These are phyloP conservation scores for Neopestalotiopsis clavispora DNA, from an alignment of 2,329 filamentous ascomycete genomes.

Conservation along the genomic window DNA sequence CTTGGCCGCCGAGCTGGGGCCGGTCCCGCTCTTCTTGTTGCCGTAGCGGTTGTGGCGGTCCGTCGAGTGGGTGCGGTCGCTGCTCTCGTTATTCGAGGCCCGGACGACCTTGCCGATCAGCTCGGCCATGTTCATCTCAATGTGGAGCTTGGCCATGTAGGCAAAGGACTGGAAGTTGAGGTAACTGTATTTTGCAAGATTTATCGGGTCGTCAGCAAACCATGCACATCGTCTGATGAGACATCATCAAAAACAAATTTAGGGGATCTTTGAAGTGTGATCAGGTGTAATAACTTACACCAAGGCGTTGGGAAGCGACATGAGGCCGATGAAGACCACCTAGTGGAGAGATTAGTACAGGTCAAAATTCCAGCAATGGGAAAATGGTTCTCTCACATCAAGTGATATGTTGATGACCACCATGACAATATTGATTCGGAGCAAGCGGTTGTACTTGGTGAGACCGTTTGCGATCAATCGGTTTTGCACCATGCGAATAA, in stretches of 20 bases:
- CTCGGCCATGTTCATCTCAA: conserved; percentile 50
- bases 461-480: conserved; percentile 46
- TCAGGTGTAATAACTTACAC: conserved; percentile 28
- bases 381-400: conserved; percentile 30
- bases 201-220: not conserved
- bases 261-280: not conserved
- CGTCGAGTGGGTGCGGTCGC: not conserved
- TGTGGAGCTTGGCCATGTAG: conserved; percentile 49
- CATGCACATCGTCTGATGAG: too few relatives aligned
- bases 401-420: conserved; percentile 44
- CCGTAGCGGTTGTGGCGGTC: not conserved
- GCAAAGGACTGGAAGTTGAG: conserved; percentile 49
- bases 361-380: not conserved
- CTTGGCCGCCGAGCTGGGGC: conserved; percentile 8
- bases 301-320: conserved; percentile 44
- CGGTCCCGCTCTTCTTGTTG: not conserved
- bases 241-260: not conserved
- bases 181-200: conserved; percentile 28
- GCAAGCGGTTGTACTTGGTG: conserved; percentile 46
- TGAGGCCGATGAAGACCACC: conserved; percentile 38
- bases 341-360: not conserved
- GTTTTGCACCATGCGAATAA: conserved; percentile 41
- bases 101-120: conserved; percentile 41
- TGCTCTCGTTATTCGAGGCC: conserved; percentile 17
- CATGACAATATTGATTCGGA: conserved; percentile 45